Percentiles rank a stretch among this genome's conserved stretches.
These are phyloP conservation scores for Hypoxylon lienhwacheense DNA, from an alignment of 495 filamentous ascomycete species.

Conservation along the genomic window DNA sequence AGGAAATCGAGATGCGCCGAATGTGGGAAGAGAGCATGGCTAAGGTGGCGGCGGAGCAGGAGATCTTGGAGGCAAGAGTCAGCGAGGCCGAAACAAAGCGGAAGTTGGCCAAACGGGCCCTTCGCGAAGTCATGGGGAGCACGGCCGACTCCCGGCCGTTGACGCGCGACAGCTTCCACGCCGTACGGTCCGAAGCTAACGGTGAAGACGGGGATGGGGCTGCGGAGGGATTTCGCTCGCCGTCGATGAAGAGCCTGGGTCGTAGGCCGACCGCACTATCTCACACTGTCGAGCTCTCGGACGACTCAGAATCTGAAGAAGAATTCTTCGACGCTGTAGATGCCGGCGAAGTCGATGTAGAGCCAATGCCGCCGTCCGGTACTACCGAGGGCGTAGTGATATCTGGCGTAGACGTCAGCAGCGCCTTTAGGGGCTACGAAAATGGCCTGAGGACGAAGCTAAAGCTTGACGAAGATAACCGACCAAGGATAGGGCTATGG, in stretches of 20 bases:
- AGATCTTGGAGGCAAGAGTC: conserved; percentile 81
- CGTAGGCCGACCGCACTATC: conserved; percentile 61
- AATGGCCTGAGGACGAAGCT: conserved; percentile 74
- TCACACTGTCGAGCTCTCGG: conserved; percentile 66
- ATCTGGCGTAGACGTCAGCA: conserved; percentile 62
- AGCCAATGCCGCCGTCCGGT: conserved; percentile 52
- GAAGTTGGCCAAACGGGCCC: conserved; percentile 82
- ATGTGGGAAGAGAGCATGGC: conserved; percentile 99
- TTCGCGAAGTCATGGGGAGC: conserved; percentile 81
- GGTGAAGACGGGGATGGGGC: conserved; percentile 36
- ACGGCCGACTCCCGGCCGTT: conserved; percentile 51
- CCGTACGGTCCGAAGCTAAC: conserved; percentile 40
- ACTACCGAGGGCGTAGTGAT: conserved; percentile 45
- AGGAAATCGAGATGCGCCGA: conserved; percentile 81
- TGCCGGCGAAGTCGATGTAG: conserved; percentile 84
- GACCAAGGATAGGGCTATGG: conserved; percentile 95
- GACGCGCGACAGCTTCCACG: conserved; percentile 36
- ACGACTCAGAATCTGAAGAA: conserved; percentile 77
- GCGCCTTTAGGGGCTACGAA: conserved; percentile 88
- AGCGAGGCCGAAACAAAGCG: conserved; percentile 89
- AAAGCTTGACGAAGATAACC: conserved; percentile 88
- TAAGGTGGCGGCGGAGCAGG: conserved; percentile 86
- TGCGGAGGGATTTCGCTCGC: conserved; percentile 46
- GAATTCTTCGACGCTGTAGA: conserved; percentile 98
- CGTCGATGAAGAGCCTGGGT: conserved; percentile 43